phyloP scores from a whole-genome alignment of 441 rosid genomes.

The Melastoma candidum region DNA sequence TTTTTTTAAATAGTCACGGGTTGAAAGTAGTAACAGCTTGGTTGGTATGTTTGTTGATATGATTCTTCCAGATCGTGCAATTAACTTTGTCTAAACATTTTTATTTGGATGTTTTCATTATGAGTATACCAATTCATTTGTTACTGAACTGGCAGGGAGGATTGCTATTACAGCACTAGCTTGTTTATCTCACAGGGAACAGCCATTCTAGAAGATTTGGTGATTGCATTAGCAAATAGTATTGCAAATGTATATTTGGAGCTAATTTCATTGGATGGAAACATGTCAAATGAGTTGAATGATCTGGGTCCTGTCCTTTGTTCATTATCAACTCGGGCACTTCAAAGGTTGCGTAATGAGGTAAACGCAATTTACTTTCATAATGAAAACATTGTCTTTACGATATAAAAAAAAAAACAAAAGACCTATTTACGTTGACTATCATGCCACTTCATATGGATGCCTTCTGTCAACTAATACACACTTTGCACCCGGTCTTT shows the following conservation, averaged over 20 bases:
- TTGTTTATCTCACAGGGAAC: conserved; percentile 52
- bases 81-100: conserved; percentile 1
- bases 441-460: no score
- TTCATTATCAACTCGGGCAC: conserved; percentile 74
- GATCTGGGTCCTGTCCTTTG: conserved; percentile 48
- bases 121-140: conserved; percentile 9
- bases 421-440: no score
- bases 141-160: conserved; percentile 34
- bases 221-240: conserved; percentile 76
- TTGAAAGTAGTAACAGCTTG: no score
- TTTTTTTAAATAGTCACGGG: no score
- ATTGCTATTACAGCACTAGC: conserved; percentile 38
- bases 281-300: conserved; percentile 50
- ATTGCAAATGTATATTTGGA: conserved; percentile 71
- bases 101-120: conserved; percentile 4
- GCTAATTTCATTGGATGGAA: conserved; percentile 85
- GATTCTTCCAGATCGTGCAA: not conserved
- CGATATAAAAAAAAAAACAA: no score
- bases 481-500: no score
- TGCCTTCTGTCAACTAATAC: no score
- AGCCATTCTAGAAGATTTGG: conserved; percentile 79
- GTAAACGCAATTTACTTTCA: conserved; percentile 24
- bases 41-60: conserved; percentile 1
- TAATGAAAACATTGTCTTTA: no score
- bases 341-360: conserved; percentile 85